phyloP scores from a whole-genome alignment of 2,329 filamentous ascomycete species.

The Hypoxylon sp. region DNA sequence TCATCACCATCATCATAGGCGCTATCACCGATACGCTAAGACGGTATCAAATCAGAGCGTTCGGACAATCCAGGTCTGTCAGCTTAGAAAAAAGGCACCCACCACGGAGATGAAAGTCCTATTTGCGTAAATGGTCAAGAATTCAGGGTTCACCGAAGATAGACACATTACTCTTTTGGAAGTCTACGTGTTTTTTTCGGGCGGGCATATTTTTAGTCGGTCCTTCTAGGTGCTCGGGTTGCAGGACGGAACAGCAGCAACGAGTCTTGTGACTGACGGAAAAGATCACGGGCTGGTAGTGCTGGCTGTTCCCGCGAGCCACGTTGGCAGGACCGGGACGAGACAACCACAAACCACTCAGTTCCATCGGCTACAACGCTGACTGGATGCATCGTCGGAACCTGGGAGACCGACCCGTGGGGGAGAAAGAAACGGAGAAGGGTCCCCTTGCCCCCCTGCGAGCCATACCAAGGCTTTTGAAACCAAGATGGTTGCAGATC shows the following conservation, averaged over 20 bases:
- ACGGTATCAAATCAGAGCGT: conserved; percentile 30
- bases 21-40: conserved; percentile 15
- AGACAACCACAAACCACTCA: conserved; percentile 42
- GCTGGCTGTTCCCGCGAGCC: conserved; percentile 34
- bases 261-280: conserved; percentile 44
- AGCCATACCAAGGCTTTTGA: conserved; percentile 37
- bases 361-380: conserved; percentile 46
- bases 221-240: conserved; percentile 45
- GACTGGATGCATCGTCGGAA: conserved; percentile 46
- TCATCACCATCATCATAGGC: conserved; percentile 13
- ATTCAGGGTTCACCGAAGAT: conserved; percentile 18
- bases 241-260: conserved; percentile 37
- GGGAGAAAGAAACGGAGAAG: conserved; percentile 28
- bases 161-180: conserved; percentile 27
- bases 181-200: conserved; percentile 28
- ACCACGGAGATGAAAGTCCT: conserved; percentile 26
- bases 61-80: conserved; percentile 15
- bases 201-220: conserved; percentile 43
- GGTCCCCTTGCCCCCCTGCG: conserved; percentile 16
- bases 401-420: conserved; percentile 40
- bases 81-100: conserved; percentile 20
- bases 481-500: conserved; percentile 48
- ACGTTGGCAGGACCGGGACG: conserved; percentile 40
- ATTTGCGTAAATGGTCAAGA: conserved; percentile 19
- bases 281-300: conserved; percentile 33